phyloP scores from a whole-genome alignment of 345 rosid genomes.

The Corchorus olitorius region DNA sequence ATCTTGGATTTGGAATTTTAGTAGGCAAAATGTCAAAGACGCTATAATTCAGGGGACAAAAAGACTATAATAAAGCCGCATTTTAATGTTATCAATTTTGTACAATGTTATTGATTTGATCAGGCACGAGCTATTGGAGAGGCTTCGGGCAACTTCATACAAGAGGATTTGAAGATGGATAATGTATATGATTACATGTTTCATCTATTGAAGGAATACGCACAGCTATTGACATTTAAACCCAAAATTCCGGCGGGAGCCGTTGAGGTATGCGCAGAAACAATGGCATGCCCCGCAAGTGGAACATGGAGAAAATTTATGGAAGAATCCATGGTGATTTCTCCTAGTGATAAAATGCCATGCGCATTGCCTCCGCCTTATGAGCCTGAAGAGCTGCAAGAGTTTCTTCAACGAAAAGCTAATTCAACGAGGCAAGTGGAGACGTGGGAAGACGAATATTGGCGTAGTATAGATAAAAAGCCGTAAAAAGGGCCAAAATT shows the following conservation, averaged over 20 bases:
- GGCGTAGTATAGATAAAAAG: slow-evolving; percentile 15
- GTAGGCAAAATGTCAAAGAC: too few relatives aligned
- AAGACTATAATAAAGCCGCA: too few relatives aligned
- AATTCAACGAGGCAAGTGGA: slow-evolving; percentile 49
- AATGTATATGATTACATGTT: slow-evolving; percentile 75
- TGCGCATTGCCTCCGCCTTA: slow-evolving; percentile 57
- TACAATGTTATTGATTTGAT: background rate
- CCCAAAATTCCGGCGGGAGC: slow-evolving; percentile 54
- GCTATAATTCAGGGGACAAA: too few relatives aligned
- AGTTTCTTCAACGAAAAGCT: slow-evolving; percentile 40
- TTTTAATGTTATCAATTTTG: too few relatives aligned
- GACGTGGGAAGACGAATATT: slow-evolving; percentile 52
- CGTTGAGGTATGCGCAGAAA: slow-evolving; percentile 52
- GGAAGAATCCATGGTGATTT: slow-evolving; percentile 59
- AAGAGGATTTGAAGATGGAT: slow-evolving; percentile 59
- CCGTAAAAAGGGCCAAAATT: background rate
- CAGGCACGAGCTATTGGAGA: slow-evolving; percentile 69
- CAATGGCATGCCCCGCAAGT: slow-evolving; percentile 38
- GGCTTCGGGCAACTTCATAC: slow-evolving; percentile 52
- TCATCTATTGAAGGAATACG: slow-evolving; percentile 63
- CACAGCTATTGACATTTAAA: slow-evolving; percentile 63
- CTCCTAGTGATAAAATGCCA: slow-evolving; percentile 50
- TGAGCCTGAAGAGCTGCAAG: slow-evolving; percentile 34
- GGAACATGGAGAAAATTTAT: slow-evolving; percentile 52
- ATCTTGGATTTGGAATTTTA: too few relatives aligned